A percentile compares a stretch with the other conserved stretches of the same genome.
Evolutionary conservation across 2,329 filamentous ascomycete species (phyloP).

Genomic region (Dactylellina sp.): DNA sequence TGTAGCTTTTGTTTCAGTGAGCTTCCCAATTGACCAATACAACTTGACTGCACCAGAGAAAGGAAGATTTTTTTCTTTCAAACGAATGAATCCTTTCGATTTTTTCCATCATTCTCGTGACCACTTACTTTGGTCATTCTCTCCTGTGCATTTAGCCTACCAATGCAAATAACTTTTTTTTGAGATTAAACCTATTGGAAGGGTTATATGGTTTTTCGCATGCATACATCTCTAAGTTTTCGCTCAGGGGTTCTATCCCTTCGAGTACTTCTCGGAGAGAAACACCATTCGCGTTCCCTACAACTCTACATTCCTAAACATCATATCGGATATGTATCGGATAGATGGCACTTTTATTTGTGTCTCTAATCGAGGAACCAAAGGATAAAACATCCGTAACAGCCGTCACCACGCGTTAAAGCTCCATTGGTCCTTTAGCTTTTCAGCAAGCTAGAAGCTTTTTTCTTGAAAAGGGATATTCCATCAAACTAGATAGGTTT

Average conservation of each 20-base stretch:
- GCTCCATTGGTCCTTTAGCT: conserved; percentile 34
- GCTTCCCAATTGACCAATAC: conserved; percentile 9
- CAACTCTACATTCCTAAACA: background rate
- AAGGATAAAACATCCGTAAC: background rate
- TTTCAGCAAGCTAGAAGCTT: background rate
- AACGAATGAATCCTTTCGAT: background rate
- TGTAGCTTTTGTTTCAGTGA: conserved; percentile 4
- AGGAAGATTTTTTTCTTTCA: no score
- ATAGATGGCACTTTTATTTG: background rate
- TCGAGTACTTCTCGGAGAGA: background rate
- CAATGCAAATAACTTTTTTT: background rate
- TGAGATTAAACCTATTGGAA: conserved; percentile 9
- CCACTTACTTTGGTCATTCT: conserved; percentile 16
- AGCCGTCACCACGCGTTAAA: conserved; percentile 39
- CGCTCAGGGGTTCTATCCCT: conserved; percentile 5
- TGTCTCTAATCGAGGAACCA: background rate
- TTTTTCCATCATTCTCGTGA: conserved; percentile 28
- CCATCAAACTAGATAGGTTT: background rate
- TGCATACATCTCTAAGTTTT: no score
- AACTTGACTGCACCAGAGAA: no score
- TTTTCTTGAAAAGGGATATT: background rate
- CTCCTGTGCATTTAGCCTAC: conserved; percentile 21
- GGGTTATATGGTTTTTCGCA: background rate
- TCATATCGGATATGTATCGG: background rate
- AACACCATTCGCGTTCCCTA: background rate